Percentiles rank a stretch among this genome's conserved stretches.
Conservation (phyloP, 768 basidiomycete genomes). For the Clitopilus passeckerianus region DNA sequence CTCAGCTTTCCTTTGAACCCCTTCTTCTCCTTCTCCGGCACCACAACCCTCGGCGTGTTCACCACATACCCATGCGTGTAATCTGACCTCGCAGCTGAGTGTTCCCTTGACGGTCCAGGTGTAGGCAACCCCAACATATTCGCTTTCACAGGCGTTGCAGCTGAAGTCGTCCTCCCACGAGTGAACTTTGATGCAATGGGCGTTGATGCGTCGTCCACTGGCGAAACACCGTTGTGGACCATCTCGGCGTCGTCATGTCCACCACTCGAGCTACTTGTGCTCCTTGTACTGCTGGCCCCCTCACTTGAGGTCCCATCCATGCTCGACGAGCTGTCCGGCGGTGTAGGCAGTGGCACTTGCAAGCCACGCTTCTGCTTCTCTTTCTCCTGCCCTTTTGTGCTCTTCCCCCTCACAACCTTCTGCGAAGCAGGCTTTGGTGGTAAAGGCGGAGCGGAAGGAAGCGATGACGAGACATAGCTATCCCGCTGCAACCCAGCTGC, state of each 20-base stretch:
- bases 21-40: neutral
- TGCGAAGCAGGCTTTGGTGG: neutral
- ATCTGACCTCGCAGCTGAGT: neutral
- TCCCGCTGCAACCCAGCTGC: neutral
- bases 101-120: neutral
- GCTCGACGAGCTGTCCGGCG: constrained; percentile 9
- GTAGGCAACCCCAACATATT: neutral
- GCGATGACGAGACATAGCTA: neutral
- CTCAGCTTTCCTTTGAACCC: neutral
- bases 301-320: neutral
- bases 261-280: neutral
- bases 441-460: neutral
- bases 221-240: neutral
- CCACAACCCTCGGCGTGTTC: neutral
- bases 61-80: neutral
- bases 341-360: constrained; percentile 6
- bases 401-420: neutral
- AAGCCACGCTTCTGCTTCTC: neutral
- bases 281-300: neutral
- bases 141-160: neutral
- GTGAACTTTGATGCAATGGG: neutral
- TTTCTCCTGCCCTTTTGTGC: neutral
- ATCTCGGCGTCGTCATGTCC: neutral
- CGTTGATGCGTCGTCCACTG: neutral
- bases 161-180: neutral